Evolutionary conservation across 2,329 filamentous ascomycete species (phyloP), one percentile per base, ranked within the genome.

Genomic region (Coniochaeta sp.): DNA sequence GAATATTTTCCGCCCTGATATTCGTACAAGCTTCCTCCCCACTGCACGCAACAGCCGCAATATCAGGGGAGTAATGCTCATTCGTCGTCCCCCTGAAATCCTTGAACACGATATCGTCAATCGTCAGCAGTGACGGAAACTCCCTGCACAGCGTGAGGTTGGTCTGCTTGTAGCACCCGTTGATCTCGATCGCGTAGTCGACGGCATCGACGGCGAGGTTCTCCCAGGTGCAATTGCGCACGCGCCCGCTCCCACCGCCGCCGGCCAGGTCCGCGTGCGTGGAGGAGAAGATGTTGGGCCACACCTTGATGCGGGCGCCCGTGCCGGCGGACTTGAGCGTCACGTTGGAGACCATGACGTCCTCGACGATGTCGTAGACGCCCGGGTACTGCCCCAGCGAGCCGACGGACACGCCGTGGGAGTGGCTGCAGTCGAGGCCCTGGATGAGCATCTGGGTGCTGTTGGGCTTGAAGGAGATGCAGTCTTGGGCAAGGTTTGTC

Each of bases 261-360:
- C 81, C 82, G 67, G 83, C 79, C 0, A 85, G 76, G 57, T 84
- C 80, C 30, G 75, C 78, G 1, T 79, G 66, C 54, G 68, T 34
- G 4, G 59, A 61, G 12, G 68, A 66, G 12, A 65, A 59, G 22
- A 61, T 54, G 58, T 68, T 65, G 30, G 70, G 70, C 65, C 70
- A 88, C 64, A 86, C 83, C 72, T 88, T 88, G 73, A 88, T 87
- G 60, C 85, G 81, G 0, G 84, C 85, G 52, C 82, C 83, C 63
- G 87, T 81, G n/a, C 61, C 60, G 6, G 64, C 59, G 52, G 62
- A 56, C 38, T 59, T 50, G 67, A 71, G 66, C 57, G 61, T 67
- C 32, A 76, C 71, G 64, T 81, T 80, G 68, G 74, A 75, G 16
- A 82, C 79, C 64, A 80, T 78, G 42, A 87, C 69, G 65, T 87